Evolutionary conservation across 768 basidiomycete species (phyloP), one percentile per base, ranked within the genome.

Genomic region (Harrya chromipes): DNA sequence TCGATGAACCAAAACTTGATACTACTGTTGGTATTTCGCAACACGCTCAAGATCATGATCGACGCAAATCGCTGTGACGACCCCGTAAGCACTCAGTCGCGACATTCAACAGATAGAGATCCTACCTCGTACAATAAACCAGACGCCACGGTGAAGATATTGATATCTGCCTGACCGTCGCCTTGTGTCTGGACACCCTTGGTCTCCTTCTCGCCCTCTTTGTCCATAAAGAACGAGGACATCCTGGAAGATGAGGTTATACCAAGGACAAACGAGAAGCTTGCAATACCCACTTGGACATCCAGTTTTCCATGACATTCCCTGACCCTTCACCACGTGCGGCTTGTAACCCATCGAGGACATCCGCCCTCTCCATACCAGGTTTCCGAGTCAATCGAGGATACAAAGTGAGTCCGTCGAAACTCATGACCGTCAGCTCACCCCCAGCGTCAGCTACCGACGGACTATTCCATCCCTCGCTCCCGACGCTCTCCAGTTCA

Each of bases 1-100:
- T 97, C 90, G 55, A 99, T 98, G 71, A 98, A 98, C 97, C 97
- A 98, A 72, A 98, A 99, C 68, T 99, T 99, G 68, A 99, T 94
- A 23, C 83, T 87, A 61, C 87, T 89, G 17, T 93, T 84, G 16
- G 97, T 98, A 63, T 98, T 95, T 35, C 85, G 85, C 55, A 98
- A 75, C 27, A 99, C 97, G 58, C 93, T 95, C 31, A 97, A 76
- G 49, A 97, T 91, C 97, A 98, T 99, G 72, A 99, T 97, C 9
- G 91, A 92, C 0, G 85, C 94, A 70, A 99, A 98, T 14, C 97
- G 85, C 93, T 98, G 47, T 55, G 37, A 19, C 8, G 35, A 36
- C 34, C 40, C 19, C 12, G 8, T 59, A 1, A 62, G 50, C 39
- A 23, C 14, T 24, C 37, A 19, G 2, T 29, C 16, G 7, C 3